These are phyloP conservation scores for Diaporthe nobilis DNA, from an alignment of 2,329 filamentous ascomycete genomes.

Conservation along the genomic window DNA sequence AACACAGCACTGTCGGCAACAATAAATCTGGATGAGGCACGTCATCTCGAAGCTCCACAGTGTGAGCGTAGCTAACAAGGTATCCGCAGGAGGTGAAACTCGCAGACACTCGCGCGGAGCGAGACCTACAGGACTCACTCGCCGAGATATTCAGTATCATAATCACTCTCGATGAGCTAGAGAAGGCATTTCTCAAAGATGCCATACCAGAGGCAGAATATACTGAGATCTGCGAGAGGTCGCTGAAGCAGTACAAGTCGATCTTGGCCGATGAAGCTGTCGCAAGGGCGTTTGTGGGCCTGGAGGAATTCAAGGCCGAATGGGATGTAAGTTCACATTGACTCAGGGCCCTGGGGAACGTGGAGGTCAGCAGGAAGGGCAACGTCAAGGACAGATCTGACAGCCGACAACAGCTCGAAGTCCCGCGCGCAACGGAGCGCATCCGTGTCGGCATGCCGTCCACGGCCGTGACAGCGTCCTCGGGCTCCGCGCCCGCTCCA, in stretches of 20 bases:
- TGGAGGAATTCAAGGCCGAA: conserved; percentile 91
- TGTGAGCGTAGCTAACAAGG: conserved; percentile 33
- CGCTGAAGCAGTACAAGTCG: conserved; percentile 97
- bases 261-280: conserved; percentile 92
- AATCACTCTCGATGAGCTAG: conserved; percentile 92
- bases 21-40: conserved; percentile 93
- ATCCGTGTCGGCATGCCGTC: conserved; percentile 93
- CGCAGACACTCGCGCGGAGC: conserved; percentile 86
- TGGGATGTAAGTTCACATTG: conserved; percentile 82
- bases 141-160: conserved; percentile 99
- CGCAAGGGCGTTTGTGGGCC: conserved; percentile 85
- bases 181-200: conserved; percentile 97
- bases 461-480: conserved; percentile 76
- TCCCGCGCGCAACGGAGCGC: conserved; percentile 92
- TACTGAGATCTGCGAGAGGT: conserved; percentile 93
- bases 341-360: too few relatives aligned
- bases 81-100: conserved; percentile 88
- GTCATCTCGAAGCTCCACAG: conserved; percentile 37
- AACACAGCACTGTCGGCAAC: conserved; percentile 86
- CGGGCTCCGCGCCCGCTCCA: conserved; percentile 58
- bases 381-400: neutral
- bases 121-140: conserved; percentile 94
- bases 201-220: conserved; percentile 93
- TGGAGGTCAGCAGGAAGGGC: neutral
- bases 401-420: conserved; percentile 80